phyloP scores from a whole-genome alignment of 192 early-diverging fungal species.

The Coemansia sp. region DNA sequence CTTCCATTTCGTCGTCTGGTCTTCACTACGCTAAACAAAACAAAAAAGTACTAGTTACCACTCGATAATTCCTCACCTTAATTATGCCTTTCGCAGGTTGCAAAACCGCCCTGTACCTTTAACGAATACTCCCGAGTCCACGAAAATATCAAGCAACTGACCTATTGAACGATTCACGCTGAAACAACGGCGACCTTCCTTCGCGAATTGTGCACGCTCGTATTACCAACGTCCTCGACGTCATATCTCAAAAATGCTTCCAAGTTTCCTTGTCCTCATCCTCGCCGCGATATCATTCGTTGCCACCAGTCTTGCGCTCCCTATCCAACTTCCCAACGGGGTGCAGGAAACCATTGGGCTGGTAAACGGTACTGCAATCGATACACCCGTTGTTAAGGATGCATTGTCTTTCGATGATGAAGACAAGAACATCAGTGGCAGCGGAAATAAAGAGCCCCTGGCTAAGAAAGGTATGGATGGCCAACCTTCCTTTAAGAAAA shows the following conservation, averaged over 20 bases:
- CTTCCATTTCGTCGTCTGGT: background rate
- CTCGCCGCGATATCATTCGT: background rate
- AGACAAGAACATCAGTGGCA: background rate
- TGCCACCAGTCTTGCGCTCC: background rate
- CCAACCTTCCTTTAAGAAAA: no score
- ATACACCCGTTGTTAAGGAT: background rate
- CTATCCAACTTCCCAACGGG: background rate
- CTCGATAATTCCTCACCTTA: background rate
- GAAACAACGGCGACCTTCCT: background rate
- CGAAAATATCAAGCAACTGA: background rate
- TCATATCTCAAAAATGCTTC: background rate
- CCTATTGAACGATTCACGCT: background rate
- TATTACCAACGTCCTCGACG: background rate
- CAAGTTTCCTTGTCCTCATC: background rate
- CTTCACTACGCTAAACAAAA: background rate
- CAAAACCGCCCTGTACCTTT: background rate
- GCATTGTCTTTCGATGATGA: background rate
- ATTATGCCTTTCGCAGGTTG: background rate
- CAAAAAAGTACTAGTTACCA: background rate
- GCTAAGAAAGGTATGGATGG: no score
- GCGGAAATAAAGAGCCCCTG: background rate
- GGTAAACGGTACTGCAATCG: background rate
- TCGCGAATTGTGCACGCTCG: background rate
- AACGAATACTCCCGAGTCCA: background rate
- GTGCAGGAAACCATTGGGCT: background rate